Base-by-base conservation (phyloP, 1,284 basidiomycete genomes). In the Tylopilus sp. region DNA sequence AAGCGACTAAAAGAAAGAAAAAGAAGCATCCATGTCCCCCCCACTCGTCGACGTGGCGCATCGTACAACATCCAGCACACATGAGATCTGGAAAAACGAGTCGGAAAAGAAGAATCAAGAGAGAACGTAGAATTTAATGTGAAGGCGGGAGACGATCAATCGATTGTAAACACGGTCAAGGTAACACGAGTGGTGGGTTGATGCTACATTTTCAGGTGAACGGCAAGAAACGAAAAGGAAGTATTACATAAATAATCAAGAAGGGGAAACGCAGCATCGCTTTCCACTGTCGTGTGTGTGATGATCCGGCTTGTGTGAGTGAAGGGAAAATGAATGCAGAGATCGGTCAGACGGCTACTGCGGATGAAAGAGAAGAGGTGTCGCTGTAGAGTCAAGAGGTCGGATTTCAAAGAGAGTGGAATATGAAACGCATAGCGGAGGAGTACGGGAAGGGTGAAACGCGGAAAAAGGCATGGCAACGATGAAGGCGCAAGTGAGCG, bases 161-260 rank as follows among this genome's bases (percentile, higher is more conserved):
- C 44, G 6, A 41, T 41, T 21, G 33, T n/a, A 42, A 16, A 23
- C 7, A n/a, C 30, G 16, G 37, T 8, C 15, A 13, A 23, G 1
- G 11, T 5, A 16, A 26, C 30, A 29, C 10, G 30, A 38, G 9
- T 8, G 5, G 16, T 34, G 16, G 21, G 21, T 23, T 6, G 6
- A 18, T 39, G 31, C 18, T 44, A 57, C 52, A 55, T 55, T 58
- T 51, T 57, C n/a, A 30, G 5, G 12, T 29, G n/a, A 18, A 50
- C 29, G 15, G 7, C 7, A 21, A 31, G 19, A 38, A 21, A 23
- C 2, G 41, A 2, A 26, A 34, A 6, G n/a, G 12, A 15, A 11
- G 21, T 6, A 6, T 23, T 23, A 23, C 21, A 23, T 23, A 23
- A 23, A 23, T 23, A 23, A 23, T 23, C 21, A 6, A 7, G 13